These are phyloP conservation scores for Leishmania tarentolae DNA, from an alignment of 208 protist species.

Conservation along the genomic window DNA sequence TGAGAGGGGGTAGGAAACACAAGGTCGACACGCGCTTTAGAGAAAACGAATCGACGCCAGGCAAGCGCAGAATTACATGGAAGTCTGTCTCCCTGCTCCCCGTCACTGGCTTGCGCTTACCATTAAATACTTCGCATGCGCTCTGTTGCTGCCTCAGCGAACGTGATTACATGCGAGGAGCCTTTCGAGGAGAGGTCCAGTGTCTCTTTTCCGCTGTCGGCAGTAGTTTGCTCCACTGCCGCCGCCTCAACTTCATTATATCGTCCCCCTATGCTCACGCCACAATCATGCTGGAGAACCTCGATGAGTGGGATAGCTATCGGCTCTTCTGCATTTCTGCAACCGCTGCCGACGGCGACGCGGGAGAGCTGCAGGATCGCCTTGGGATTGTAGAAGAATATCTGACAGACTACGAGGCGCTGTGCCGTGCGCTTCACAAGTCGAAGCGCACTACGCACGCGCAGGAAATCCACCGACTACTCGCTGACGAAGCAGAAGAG, in stretches of 20 bases:
- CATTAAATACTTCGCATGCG: background rate
- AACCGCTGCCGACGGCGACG: constrained; percentile 17
- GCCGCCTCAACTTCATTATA: background rate
- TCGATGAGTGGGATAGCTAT: constrained; percentile 39
- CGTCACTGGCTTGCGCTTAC: background rate
- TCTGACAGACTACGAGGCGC: constrained; percentile 17
- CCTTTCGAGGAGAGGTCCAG: background rate
- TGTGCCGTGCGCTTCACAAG: constrained; percentile 19
- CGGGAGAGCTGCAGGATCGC: constrained; percentile 29
- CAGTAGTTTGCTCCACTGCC: background rate
- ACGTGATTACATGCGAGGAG: background rate
- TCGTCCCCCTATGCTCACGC: background rate
- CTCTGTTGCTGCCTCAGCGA: background rate
- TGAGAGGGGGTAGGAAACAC: background rate
- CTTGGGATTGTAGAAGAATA: constrained; percentile 57
- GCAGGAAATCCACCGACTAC: background rate
- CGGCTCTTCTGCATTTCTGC: constrained; percentile 27
- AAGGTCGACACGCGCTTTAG: background rate
- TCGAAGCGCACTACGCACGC: constrained; percentile 4
- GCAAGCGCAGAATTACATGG: background rate
- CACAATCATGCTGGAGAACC: background rate
- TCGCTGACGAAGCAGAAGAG: constrained; percentile 59
- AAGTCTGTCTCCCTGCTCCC: background rate
- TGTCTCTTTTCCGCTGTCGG: background rate
- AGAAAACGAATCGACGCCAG: background rate